Percentiles rank a stretch among this genome's conserved stretches.
phyloP scores from a whole-genome alignment of 2,329 filamentous ascomycete genomes.

The Venturiaceae sp. region DNA sequence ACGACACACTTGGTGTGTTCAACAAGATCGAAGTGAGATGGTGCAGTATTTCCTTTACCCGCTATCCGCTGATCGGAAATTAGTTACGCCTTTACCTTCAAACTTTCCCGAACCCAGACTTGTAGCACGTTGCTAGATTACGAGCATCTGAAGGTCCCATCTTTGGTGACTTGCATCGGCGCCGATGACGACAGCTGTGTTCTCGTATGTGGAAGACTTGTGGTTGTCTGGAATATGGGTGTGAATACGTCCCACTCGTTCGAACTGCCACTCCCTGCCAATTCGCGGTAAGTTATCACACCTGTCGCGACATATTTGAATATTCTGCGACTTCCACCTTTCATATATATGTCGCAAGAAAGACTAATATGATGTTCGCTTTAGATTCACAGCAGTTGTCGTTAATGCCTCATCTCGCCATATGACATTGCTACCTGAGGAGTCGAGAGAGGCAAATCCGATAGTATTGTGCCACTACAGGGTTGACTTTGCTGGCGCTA shows the following conservation, averaged over 20 bases:
- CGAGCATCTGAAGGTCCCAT: not conserved
- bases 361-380: not conserved
- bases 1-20: not conserved
- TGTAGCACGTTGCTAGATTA: not conserved
- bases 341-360: not conserved
- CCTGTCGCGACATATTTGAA: not conserved
- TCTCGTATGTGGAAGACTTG: not conserved
- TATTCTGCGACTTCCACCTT: not conserved
- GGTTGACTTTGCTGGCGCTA: not conserved
- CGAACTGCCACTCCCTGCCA: not conserved
- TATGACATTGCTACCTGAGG: not conserved
- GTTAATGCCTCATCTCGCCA: not conserved
- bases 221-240: not conserved
- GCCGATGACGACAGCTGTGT: not conserved
- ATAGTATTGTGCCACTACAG: not conserved
- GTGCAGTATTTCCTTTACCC: not conserved
- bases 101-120: not conserved
- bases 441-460: not conserved
- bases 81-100: not conserved
- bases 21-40: not conserved
- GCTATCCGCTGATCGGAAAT: not conserved
- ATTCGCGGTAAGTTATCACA: not conserved
- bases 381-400: not conserved
- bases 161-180: not conserved
- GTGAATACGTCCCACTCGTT: not conserved